phyloP scores from a whole-genome alignment of 768 basidiomycete species.

The Cyclocybe aegerita region DNA sequence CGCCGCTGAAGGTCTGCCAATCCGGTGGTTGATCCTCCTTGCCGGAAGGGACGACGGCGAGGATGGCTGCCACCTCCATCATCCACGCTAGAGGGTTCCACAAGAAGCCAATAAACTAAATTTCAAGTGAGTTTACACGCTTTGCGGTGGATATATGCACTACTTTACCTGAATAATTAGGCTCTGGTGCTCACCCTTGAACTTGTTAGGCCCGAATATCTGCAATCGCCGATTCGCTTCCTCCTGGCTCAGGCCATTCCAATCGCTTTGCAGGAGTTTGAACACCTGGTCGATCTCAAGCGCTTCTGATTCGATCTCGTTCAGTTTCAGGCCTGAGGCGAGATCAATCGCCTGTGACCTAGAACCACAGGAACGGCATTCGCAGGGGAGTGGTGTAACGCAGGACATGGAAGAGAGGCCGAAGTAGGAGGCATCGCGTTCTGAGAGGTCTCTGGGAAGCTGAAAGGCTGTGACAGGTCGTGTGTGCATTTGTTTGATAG shows the following conservation, averaged over 20 bases:
- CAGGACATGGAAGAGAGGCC: no score
- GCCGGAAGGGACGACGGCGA: slow-evolving; percentile 94
- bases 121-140: background rate
- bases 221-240: slow-evolving; percentile 85
- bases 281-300: slow-evolving; percentile 96
- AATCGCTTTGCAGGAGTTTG: slow-evolving; percentile 87
- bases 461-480: no score
- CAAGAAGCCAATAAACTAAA: slow-evolving; percentile 92
- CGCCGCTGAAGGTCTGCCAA: slow-evolving; percentile 98
- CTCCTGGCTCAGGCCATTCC: slow-evolving; percentile 71
- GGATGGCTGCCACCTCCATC: slow-evolving; percentile 95
- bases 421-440: no score
- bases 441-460: no score
- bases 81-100: slow-evolving; percentile 99
- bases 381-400: no score
- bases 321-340: slow-evolving; percentile 26
- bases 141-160: background rate
- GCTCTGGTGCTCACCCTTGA: slow-evolving; percentile 88
- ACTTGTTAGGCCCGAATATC: slow-evolving; percentile 94
- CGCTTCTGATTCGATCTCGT: slow-evolving; percentile 98
- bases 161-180: slow-evolving; percentile 74
- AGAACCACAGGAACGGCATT: no score
- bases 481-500: no score
- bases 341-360: no score
- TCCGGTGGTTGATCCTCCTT: slow-evolving; percentile 87